phyloP scores from a whole-genome alignment of 345 rosid genomes.

The Carallia brachiata region DNA sequence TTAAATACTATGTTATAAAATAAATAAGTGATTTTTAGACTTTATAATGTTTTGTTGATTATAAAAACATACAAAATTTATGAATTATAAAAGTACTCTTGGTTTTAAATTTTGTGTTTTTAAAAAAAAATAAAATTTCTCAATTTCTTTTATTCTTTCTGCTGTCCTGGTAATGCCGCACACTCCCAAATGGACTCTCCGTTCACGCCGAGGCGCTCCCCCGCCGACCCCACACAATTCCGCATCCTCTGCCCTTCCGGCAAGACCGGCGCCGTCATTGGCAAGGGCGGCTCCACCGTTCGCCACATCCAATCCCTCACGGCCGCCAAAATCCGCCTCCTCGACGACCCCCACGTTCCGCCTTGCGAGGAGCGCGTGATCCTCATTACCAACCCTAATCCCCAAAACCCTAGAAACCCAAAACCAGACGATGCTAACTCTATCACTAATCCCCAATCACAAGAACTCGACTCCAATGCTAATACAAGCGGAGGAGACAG shows the following conservation, averaged over 20 bases:
- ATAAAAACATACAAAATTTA: too few relatives aligned
- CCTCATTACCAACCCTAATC: slow-evolving; percentile 16
- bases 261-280: slow-evolving; percentile 26
- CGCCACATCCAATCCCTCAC: slow-evolving; percentile 26
- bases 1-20: too few relatives aligned
- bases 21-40: too few relatives aligned
- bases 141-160: too few relatives aligned
- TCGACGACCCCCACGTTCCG: slow-evolving; percentile 31
- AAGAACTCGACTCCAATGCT: neutral
- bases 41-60: too few relatives aligned
- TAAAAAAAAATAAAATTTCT: too few relatives aligned
- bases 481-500: neutral
- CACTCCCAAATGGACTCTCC: neutral
- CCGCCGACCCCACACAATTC: slow-evolving; percentile 9
- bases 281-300: slow-evolving; percentile 22
- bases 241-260: slow-evolving; percentile 42
- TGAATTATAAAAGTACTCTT: too few relatives aligned
- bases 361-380: slow-evolving; percentile 36
- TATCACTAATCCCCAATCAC: neutral
- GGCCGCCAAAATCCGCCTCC: slow-evolving; percentile 39
- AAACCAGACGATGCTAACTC: slow-evolving; percentile 1
- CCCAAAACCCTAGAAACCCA: neutral
- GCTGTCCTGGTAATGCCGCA: too few relatives aligned
- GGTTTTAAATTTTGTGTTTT: too few relatives aligned
- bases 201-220: neutral